A percentile compares a stretch with the other conserved stretches of the same genome.
Evolutionary conservation across 108 stramenopile species (phyloP).

Genomic region (Cylindrotheca fusiformis): DNA sequence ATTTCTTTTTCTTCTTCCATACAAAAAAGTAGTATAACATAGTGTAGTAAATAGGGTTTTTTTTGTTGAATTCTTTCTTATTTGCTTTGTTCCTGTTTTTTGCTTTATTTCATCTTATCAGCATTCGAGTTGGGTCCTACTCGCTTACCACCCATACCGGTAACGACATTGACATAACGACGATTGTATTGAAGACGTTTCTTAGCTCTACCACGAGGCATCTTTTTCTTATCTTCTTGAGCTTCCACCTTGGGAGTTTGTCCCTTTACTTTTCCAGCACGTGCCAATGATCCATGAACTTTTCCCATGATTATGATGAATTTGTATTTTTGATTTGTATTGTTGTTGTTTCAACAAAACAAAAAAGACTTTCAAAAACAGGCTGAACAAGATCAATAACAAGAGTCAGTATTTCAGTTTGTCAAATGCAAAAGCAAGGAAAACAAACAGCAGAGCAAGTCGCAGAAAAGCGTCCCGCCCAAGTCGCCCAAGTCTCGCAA

Average conservation of each 20-base stretch:
- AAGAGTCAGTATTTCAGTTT: no score
- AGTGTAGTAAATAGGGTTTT: no score
- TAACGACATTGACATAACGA: slow-evolving; percentile 98
- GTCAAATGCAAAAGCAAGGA: no score
- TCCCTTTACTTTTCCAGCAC: slow-evolving; percentile 99
- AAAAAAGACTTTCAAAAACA: no score
- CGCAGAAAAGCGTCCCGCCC: no score
- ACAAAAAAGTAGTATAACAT: no score
- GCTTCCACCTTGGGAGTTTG: slow-evolving; percentile 99
- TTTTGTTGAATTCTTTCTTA: neutral
- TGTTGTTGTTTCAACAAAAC: no score
- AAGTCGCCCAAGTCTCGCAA: no score
- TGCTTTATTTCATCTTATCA: slow-evolving; percentile 90
- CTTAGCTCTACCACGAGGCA: slow-evolving; percentile 98
- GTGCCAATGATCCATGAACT: slow-evolving; percentile 99
- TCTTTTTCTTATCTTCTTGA: slow-evolving; percentile 94
- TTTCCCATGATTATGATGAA: slow-evolving; percentile 83
- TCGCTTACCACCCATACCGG: slow-evolving; percentile 95
- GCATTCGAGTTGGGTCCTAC: slow-evolving; percentile 99
- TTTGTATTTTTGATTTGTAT: no score
- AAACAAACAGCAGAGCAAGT: no score
- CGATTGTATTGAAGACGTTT: slow-evolving; percentile 99
- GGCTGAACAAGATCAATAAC: no score
- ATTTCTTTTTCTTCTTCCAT: no score
- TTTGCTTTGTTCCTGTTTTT: neutral